Base-by-base conservation (phyloP, 2,329 filamentous ascomycete species). In the Alternaria atra region DNA sequence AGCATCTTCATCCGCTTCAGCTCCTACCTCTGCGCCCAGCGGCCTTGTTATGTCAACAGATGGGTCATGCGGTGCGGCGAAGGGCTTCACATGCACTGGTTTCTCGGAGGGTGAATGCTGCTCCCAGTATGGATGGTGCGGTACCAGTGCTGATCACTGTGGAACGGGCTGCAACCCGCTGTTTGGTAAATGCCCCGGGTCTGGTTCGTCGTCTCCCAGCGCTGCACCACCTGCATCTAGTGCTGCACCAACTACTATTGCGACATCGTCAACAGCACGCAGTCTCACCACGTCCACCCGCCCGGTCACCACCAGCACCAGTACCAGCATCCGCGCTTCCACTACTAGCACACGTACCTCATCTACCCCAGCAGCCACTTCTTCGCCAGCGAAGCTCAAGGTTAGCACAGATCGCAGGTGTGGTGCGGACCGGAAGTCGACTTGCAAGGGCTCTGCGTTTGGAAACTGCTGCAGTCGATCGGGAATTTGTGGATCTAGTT, bases 91-190 rank as follows among this genome's bases (percentile, higher is more conserved):
- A 0, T 72, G 69, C 32, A 17, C 46, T 20, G 69, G 68, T 5
- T 68, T 60, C 25, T 42, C 48, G 5, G 29, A 61, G 6, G 68
- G 69, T 42, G 61, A 65, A n/a, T 72, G 69, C 55, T 72, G 69
- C 58, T 68, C 63, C 3, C 50, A 58, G 50, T 68, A 66, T 20
- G 65, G 65, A 1, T 65, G 55, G 57, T 67, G 65, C 30, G 65
- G 65, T n/a, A 39, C 34, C 17, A 53, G 48, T 2, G 20, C 34
- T 10, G 55, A 54, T 7, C n/a, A 58, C 34, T 58, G 55, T 29
- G 55, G 55, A 40, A 47, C 50, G n/a, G 55, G 55, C 27, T 58
- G 55, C 20, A 58, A 58, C 34, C 17, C 55, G 17, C 50, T 58
- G 13, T 43, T 58, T 12, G 56, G 56, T n/a, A 48, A 39, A 48